These are phyloP conservation scores for Chara braunii DNA, from an alignment of 139 green algal species.

Conservation along the genomic window DNA sequence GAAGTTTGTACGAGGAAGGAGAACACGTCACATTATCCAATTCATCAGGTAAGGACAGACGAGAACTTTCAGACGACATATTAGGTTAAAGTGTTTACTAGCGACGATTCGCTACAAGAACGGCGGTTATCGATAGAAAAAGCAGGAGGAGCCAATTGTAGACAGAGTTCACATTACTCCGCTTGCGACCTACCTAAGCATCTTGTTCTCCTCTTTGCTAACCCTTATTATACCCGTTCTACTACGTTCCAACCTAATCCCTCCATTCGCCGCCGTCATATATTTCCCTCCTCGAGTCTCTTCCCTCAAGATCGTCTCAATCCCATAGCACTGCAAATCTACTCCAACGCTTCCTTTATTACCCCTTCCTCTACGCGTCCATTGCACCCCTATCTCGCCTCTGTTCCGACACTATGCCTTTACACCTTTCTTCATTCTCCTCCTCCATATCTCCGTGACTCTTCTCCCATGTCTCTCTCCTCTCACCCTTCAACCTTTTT, in stretches of 20 bases:
- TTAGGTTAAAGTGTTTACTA: no score
- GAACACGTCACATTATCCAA: no score
- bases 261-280: not conserved
- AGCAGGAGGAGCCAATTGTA: no score
- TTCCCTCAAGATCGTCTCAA: not conserved
- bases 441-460: not conserved
- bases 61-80: no score
- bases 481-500: not conserved
- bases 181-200: not conserved
- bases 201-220: not conserved
- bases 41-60: no score
- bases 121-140: no score
- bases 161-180: no score
- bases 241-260: no score
- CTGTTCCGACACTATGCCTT: not conserved
- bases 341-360: not conserved
- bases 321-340: not conserved
- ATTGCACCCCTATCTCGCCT: not conserved
- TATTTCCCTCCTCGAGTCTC: not conserved
- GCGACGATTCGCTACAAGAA: no score
- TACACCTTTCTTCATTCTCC: not conserved
- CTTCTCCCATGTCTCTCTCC: not conserved
- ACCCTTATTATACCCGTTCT: not conserved
- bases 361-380: not conserved
- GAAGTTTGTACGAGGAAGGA: no score